These are phyloP conservation scores for Nannochloris sp. DNA, from an alignment of 139 green algal species.

Conservation along the genomic window DNA sequence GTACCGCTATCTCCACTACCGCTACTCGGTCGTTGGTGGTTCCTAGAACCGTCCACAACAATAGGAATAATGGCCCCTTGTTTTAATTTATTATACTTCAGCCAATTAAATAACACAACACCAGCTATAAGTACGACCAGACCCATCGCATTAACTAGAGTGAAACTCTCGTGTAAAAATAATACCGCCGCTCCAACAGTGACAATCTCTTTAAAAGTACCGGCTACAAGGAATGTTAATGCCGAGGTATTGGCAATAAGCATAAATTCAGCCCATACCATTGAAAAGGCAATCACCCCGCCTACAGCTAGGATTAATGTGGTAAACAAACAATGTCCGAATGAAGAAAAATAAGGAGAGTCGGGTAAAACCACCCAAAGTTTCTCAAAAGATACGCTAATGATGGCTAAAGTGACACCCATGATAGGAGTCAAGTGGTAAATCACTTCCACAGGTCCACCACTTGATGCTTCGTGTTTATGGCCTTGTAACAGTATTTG, in stretches of 20 bases:
- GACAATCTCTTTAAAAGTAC: slow-evolving; percentile 85
- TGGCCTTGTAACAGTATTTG: slow-evolving; percentile 72
- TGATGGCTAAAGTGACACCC: slow-evolving; percentile 50
- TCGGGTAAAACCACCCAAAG: slow-evolving; percentile 55
- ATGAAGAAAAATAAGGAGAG: slow-evolving; percentile 63
- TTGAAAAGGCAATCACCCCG: slow-evolving; percentile 72
- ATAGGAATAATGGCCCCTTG: background rate
- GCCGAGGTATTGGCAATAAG: slow-evolving; percentile 80
- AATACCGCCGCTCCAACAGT: slow-evolving; percentile 66
- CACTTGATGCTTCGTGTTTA: background rate
- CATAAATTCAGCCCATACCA: slow-evolving; percentile 73
- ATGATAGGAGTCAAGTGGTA: slow-evolving; percentile 62
- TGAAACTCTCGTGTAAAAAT: slow-evolving; percentile 69
- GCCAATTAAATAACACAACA: slow-evolving; percentile 77
- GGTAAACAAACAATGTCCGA: slow-evolving; percentile 29
- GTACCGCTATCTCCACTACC: no score
- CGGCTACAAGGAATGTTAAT: slow-evolving; percentile 90
- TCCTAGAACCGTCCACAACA: background rate
- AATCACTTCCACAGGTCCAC: slow-evolving; percentile 36
- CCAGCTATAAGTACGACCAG: slow-evolving; percentile 72
- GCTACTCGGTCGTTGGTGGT: background rate
- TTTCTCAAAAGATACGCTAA: slow-evolving; percentile 59
- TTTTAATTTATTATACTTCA: slow-evolving; percentile 59
- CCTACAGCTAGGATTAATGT: slow-evolving; percentile 43
- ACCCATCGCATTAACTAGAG: slow-evolving; percentile 64